These are phyloP conservation scores for Kewa caespitosa DNA, from an alignment of 179 eudicot genomes.

Conservation along the genomic window DNA sequence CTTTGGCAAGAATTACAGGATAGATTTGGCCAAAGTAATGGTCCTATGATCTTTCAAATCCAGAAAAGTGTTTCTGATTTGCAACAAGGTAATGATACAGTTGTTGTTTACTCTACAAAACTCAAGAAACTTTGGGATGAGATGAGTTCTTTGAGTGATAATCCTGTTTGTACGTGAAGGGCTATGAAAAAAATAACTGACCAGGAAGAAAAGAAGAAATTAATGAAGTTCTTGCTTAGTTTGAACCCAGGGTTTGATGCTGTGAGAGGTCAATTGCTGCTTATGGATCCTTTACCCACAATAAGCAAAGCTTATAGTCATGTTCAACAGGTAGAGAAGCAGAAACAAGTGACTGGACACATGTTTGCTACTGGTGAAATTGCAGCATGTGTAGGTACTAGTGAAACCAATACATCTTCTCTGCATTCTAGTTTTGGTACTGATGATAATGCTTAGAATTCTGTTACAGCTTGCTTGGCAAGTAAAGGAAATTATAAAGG, in stretches of 20 bases:
- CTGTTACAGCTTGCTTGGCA: no score
- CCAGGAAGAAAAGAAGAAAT: neutral
- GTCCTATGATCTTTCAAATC: neutral
- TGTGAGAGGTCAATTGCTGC: neutral
- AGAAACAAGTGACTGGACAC: neutral
- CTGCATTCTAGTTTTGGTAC: neutral
- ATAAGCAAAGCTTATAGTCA: neutral
- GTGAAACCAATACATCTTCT: neutral
- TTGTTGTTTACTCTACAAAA: neutral
- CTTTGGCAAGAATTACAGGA: neutral
- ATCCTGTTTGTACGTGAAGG: neutral
- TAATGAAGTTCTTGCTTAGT: neutral
- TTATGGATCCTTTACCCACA: neutral
- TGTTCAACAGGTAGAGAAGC: neutral
- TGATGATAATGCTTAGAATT: neutral
- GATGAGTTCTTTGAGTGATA: neutral
- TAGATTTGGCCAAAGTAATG: neutral
- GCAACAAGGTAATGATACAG: neutral
- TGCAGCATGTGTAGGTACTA: neutral
- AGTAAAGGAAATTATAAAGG: no score
- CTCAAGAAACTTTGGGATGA: neutral
- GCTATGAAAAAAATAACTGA: neutral
- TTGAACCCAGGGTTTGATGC: neutral
- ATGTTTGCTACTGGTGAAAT: neutral
- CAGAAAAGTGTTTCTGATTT: neutral